These are phyloP conservation scores for Dipteronia sinensis DNA, from an alignment of 345 rosid genomes.

Conservation along the genomic window DNA sequence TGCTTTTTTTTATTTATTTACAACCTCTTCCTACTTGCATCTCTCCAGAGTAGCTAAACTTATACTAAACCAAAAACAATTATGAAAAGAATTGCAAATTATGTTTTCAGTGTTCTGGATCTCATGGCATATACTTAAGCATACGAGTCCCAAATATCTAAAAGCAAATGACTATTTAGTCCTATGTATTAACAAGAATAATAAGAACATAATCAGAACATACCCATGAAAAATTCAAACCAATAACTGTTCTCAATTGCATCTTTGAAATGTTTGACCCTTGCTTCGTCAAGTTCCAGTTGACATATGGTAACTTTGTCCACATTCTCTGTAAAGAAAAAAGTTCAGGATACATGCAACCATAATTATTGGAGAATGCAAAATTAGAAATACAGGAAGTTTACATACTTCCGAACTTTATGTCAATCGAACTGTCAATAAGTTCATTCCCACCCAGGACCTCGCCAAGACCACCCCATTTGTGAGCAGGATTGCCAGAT, in stretches of 20 bases:
- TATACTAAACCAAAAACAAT: not conserved
- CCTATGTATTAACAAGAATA: not conserved
- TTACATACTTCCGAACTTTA: slow-evolving; percentile 81
- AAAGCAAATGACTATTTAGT: not conserved
- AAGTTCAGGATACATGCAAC: not conserved
- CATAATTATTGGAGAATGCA: slow-evolving; percentile 1
- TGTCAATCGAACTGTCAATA: slow-evolving; percentile 83
- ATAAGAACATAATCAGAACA: slow-evolving; percentile 48
- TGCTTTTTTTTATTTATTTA: not conserved
- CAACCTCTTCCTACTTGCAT: not conserved
- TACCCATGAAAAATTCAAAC: slow-evolving; percentile 98
- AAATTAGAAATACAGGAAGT: slow-evolving; percentile 9
- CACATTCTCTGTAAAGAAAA: slow-evolving; percentile 52
- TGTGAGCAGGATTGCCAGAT: slow-evolving; percentile 66
- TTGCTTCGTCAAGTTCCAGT: slow-evolving; percentile 63
- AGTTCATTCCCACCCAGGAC: slow-evolving; percentile 99
- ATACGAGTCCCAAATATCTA: not conserved
- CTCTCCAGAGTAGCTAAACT: not conserved
- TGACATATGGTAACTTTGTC: slow-evolving; percentile 61
- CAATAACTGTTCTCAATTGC: slow-evolving; percentile 88
- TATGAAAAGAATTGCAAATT: not conserved
- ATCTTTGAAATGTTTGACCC: slow-evolving; percentile 80
- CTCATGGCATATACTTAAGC: not conserved
- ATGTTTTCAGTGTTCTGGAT: not conserved
- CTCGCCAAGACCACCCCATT: slow-evolving; percentile 99